Base-by-base conservation (phyloP, 2,329 filamentous ascomycete genomes). In the Xylariales sp. region DNA sequence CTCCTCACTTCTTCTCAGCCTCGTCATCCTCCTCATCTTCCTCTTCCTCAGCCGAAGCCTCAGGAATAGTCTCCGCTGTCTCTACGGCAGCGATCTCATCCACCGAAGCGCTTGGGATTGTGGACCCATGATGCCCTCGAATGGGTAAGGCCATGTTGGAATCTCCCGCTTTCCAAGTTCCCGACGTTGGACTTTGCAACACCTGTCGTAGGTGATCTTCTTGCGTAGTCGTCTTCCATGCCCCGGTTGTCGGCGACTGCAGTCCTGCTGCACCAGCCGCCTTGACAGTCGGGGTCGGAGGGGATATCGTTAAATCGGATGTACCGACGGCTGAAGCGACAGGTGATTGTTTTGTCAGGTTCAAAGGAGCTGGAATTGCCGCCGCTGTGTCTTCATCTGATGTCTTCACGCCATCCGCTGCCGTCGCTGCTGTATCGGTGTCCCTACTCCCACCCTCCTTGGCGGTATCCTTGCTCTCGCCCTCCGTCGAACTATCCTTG, bases 221-320 rank as follows among this genome's bases (percentile, higher is more conserved):
- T 10, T 44, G 41, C 22, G 50, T 45, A 8, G 52, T 50, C 10
- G 52, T 52, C 40, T 57, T 61, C 69, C 68, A 71, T n/a, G 66
- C 63, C 6, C 64, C 60, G 8, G 63, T 62, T 6, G 65, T 71
- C 1, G 71, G 69, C 1, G 69, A 71, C 46, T 73, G 70, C 16
- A 74, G 59, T 4, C 63, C 64, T 3, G 57, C 51, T 8, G 49
- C 43, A 35, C 36, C 44, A 31, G 46, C 43, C 24, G 45, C 44
- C 3, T 34, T 40, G 25, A 18, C 37, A 18, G 24, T 42, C 42
- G 1, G 32, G 33, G 22, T 27, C 38, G 18, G 40, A 21, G 41
- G 41, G 2, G 44, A 32, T 32, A 51, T 45, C 14, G 45, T 43
- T 16, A 55, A 42, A 4, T 43, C 39, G 20, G 46, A 49, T 15